Evolutionary conservation across 202 grass and related monocot species (phyloP).

Genomic region (Eragrostis tef): DNA sequence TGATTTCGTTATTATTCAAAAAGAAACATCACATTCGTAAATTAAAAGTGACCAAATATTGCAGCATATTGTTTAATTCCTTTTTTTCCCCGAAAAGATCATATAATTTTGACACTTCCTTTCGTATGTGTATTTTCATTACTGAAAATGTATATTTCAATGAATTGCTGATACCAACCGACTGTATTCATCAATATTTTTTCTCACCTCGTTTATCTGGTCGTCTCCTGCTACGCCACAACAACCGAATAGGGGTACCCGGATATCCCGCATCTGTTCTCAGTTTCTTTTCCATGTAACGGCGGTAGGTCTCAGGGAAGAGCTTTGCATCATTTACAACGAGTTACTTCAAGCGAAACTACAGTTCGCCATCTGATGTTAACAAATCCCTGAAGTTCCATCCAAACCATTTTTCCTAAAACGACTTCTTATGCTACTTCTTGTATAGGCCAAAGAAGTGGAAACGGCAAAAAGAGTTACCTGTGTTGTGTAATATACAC

Average conservation of each 20-base stretch:
- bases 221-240: constrained; percentile 84
- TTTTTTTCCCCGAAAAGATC: neutral
- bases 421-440: too few species aligned
- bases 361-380: too few species aligned
- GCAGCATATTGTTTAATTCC: neutral
- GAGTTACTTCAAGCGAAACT: too few species aligned
- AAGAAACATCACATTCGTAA: neutral
- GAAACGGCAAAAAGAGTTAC: constrained; percentile 37
- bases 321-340: constrained; percentile 95
- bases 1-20: neutral
- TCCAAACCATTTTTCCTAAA: too few species aligned
- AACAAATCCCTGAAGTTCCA: too few species aligned
- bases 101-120: neutral
- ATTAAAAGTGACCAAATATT: neutral
- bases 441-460: too few species aligned
- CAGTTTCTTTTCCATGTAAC: constrained; percentile 93
- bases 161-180: neutral
- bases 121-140: neutral
- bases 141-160: neutral
- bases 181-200: neutral
- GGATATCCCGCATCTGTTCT: constrained; percentile 85
- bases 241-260: constrained; percentile 78
- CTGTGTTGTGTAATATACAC: constrained; percentile 88
- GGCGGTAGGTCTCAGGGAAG: constrained; percentile 77
- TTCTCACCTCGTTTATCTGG: constrained; percentile 61